Evolutionary conservation across 805 yeast species (phyloP), one percentile per base, ranked within the genome.

Genomic region (Maudiozyma barnettii): DNA sequence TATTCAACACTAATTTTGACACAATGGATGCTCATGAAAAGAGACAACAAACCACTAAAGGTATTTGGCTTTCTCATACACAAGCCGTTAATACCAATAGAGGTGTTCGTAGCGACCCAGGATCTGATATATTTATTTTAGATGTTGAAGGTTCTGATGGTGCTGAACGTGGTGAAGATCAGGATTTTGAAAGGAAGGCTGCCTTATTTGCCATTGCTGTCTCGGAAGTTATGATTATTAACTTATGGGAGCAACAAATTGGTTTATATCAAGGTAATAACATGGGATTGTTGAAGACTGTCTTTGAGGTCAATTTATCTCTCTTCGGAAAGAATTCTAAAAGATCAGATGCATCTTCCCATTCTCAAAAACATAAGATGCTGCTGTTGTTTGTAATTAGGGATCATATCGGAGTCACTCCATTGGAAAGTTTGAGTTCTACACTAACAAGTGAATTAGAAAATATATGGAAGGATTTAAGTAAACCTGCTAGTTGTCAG

Each of bases 101-200:
- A 20, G 55, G 41, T 39, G 36, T 50, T 21, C 51, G 54, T 5
- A 43, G 20, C 1, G 36, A 43, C 3, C 31, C 41, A 16, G 44
- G 44, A n/a, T 40, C 55, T 13, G 72, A 79, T 52, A 71, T 88
- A 10, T 75, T 87, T 51, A 95, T 93, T 2, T 76, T 93, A 76
- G 99, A 93, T 62, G 98, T 93, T n/a, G 99, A 93, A 68, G 99
- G 99, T 43, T 90, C 97, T 0, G 99, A 93, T 68, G 98, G 99
- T 43, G 77, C 96, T 50, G 99, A 93, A 67, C 77, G 97, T 47
- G 98, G 98, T 22, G 99, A 93, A 58, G 98, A 93, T 66, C 97
- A 93, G 66, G 99, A 93, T 67, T 93, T 93, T 65, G 99, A 93
- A 67, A 77, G 99, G 49, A 93, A 93, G 57, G 90, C 96, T 1